Evolutionary conservation across 2,329 filamentous ascomycete genomes (phyloP).

Genomic region (Aspergillus phoenicis): DNA sequence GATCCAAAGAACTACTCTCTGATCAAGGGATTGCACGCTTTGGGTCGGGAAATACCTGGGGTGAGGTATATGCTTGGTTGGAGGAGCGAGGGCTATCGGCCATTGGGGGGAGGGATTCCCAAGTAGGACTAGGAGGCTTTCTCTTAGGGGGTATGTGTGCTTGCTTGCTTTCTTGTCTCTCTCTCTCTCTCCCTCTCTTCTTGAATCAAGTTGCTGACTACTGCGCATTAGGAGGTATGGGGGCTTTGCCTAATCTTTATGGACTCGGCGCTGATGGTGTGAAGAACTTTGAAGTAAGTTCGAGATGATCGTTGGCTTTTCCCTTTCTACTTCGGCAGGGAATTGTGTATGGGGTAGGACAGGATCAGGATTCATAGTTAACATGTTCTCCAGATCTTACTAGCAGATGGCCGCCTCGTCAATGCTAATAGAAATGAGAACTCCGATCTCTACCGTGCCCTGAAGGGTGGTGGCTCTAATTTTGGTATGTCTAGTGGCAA

Average conservation of each 20-base stretch:
- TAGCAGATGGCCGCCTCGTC: conserved; percentile 12
- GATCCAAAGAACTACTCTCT: not conserved
- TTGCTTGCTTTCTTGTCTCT: too few relatives aligned
- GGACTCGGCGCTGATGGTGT: not conserved
- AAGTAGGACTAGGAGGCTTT: conserved; percentile 2
- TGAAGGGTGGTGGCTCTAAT: conserved; percentile 34
- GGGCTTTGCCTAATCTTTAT: not conserved
- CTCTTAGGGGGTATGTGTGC: not conserved
- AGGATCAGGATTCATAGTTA: too few relatives aligned
- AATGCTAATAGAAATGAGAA: conserved; percentile 12
- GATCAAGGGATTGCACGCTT: not conserved
- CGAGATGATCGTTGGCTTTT: too few relatives aligned
- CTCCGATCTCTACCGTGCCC: conserved; percentile 33
- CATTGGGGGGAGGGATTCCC: conserved; percentile 4
- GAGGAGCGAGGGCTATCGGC: conserved; percentile 1
- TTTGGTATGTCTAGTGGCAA: conserved; percentile 25
- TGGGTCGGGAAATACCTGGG: conserved; percentile 6
- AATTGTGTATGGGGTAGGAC: too few relatives aligned
- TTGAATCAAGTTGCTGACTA: not conserved
- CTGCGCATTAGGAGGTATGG: not conserved
- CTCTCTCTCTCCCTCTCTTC: too few relatives aligned
- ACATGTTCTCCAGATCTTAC: conserved; percentile 14
- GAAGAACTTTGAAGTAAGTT: not conserved
- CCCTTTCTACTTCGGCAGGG: too few relatives aligned
- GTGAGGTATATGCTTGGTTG: conserved; percentile 7